phyloP scores from a whole-genome alignment of 2,329 filamentous ascomycete species.

The Venturia carpophila region DNA sequence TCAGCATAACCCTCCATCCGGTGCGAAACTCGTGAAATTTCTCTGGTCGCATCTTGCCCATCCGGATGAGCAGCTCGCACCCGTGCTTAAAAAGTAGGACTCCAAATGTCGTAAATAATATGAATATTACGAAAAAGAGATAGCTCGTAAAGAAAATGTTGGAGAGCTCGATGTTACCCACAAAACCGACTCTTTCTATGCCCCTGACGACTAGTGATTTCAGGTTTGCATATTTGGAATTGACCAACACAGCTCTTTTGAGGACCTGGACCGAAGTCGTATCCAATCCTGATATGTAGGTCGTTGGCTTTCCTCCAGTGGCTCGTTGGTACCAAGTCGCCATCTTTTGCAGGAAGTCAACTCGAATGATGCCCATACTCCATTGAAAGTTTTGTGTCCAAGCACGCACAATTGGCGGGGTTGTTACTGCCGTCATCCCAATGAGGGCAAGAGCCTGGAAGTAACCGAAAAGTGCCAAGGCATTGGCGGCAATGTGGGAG shows the following conservation, averaged over 20 bases:
- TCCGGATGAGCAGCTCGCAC: conserved; percentile 67
- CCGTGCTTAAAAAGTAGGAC: conserved; percentile 74
- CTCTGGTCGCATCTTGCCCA: conserved; percentile 70
- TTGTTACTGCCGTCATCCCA: conserved; percentile 69
- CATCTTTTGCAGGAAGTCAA: conserved; percentile 76
- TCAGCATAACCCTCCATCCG: conserved; percentile 84
- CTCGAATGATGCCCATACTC: conserved; percentile 90
- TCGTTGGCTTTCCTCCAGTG: conserved; percentile 78
- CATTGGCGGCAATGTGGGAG: conserved; percentile 87
- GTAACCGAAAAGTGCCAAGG: conserved; percentile 83
- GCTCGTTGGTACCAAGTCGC: conserved; percentile 94
- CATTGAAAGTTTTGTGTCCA: conserved; percentile 99
- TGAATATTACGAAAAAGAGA: conserved; percentile 80
- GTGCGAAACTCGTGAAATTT: conserved; percentile 91
- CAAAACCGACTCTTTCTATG: conserved; percentile 83
- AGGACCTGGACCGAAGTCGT: conserved; percentile 77
- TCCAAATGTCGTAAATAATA: conserved; percentile 62
- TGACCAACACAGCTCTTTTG: conserved; percentile 44
- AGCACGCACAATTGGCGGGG: conserved; percentile 80
- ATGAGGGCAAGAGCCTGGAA: conserved; percentile 73
- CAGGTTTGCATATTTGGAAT: conserved; percentile 11
- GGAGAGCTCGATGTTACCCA: conserved; percentile 73
- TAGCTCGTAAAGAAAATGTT: conserved; percentile 92
- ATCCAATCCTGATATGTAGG: conserved; percentile 64
- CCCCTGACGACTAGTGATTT: conserved; percentile 56